Conservation (phyloP, 768 basidiomycete genomes). For the Suillus subaureus region DNA sequence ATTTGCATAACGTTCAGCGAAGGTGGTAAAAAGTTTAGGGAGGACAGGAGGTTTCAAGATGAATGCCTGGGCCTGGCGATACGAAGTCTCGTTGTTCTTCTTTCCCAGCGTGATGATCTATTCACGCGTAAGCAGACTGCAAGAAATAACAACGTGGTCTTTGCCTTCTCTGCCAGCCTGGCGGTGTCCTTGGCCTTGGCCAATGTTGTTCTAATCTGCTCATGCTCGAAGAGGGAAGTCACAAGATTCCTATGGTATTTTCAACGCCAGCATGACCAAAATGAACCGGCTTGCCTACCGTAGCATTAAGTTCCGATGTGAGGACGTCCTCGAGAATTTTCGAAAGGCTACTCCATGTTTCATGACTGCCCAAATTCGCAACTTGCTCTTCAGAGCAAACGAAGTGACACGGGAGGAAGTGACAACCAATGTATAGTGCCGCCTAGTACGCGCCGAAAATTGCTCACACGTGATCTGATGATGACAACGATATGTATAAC, state of each 20-base stretch:
- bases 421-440: neutral
- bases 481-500: constrained; percentile 5
- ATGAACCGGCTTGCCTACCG: constrained; percentile 51
- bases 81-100: constrained; percentile 71
- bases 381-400: neutral
- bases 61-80: constrained; percentile 74
- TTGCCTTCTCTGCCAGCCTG: constrained; percentile 89
- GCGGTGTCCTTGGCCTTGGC: constrained; percentile 94
- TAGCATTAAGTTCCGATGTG: constrained; percentile 92
- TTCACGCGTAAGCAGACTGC: constrained; percentile 10
- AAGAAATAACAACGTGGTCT: constrained; percentile 1
- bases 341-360: constrained; percentile 94
- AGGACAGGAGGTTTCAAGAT: constrained; percentile 71
- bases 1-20: constrained; percentile 76
- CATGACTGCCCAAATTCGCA: constrained; percentile 47
- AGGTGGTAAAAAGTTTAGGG: constrained; percentile 81
- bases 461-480: constrained; percentile 1
- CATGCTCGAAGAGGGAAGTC: constrained; percentile 91
- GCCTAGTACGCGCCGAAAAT: neutral
- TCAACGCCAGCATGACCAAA: constrained; percentile 11
- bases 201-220: constrained; percentile 93
- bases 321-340: constrained; percentile 89
- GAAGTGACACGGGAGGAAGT: neutral
- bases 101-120: constrained; percentile 94
- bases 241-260: constrained; percentile 75